Evolutionary conservation across 2,329 filamentous ascomycete genomes (phyloP).

Genomic region (Sporothrix variecibatus): DNA sequence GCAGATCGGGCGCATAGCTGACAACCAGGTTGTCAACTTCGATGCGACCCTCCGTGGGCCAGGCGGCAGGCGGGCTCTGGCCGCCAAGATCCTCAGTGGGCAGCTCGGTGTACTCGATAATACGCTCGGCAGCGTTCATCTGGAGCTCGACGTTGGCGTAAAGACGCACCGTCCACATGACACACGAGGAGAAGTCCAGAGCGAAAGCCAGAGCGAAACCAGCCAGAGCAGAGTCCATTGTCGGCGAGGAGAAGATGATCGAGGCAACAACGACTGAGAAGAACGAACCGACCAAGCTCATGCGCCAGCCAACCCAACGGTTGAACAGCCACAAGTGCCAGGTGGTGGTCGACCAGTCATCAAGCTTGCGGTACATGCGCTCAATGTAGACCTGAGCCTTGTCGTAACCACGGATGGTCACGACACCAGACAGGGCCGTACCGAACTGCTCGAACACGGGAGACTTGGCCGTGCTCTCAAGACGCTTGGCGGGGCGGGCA

Average conservation of each 20-base stretch:
- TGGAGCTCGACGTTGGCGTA: conserved; percentile 73
- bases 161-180: conserved; percentile 67
- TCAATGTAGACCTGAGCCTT: conserved; percentile 67
- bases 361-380: conserved; percentile 69
- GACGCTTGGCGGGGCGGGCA: conserved; percentile 72
- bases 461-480: conserved; percentile 75
- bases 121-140: conserved; percentile 76
- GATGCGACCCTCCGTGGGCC: conserved; percentile 73
- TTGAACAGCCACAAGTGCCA: conserved; percentile 73
- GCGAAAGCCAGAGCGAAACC: conserved; percentile 77
- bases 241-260: conserved; percentile 61
- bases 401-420: conserved; percentile 74
- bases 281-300: conserved; percentile 67
- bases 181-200: conserved; percentile 64
- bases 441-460: conserved; percentile 81
- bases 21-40: conserved; percentile 74
- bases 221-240: conserved; percentile 68
- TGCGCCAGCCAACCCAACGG: conserved; percentile 74
- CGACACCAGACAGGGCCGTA: conserved; percentile 69
- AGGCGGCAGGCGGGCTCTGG: conserved; percentile 64
- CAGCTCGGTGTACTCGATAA: conserved; percentile 73
- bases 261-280: conserved; percentile 68
- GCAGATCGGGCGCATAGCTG: conserved; percentile 69
- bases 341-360: conserved; percentile 65
- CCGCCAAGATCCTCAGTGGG: conserved; percentile 67